Percentiles rank a stretch among this genome's conserved stretches.
Evolutionary conservation across 2,329 filamentous ascomycete genomes (phyloP).

Genomic region (Cercospora sp.): DNA sequence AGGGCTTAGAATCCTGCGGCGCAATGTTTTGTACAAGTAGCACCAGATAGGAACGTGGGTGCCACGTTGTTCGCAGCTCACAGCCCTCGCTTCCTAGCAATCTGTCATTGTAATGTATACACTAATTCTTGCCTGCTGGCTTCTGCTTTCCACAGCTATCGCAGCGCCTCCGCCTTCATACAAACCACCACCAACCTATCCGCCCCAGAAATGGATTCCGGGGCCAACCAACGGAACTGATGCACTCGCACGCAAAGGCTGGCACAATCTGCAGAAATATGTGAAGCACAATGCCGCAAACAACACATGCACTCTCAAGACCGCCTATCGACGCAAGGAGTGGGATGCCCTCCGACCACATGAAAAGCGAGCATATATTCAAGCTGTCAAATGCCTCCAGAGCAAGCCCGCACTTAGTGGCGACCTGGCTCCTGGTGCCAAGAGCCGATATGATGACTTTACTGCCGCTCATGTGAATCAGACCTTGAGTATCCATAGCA

Average conservation of each 20-base stretch:
- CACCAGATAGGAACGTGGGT: not conserved
- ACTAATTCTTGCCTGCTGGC: not conserved
- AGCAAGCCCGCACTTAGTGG: conserved; percentile 31
- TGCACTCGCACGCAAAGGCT: conserved; percentile 1
- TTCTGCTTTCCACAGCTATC: not conserved
- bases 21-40: not conserved
- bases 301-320: conserved; percentile 33
- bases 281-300: not conserved
- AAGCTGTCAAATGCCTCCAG: conserved; percentile 37
- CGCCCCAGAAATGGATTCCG: not conserved
- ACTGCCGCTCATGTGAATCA: conserved; percentile 35
- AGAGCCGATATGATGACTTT: conserved; percentile 30
- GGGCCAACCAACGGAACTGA: not conserved
- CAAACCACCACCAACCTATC: not conserved
- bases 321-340: conserved; percentile 45
- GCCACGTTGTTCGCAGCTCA: not conserved
- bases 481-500: conserved; percentile 27
- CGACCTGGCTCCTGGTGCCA: conserved; percentile 33
- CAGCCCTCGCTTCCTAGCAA: not conserved
- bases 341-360: conserved; percentile 39
- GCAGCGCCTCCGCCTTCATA: not conserved
- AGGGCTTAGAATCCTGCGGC: not conserved
- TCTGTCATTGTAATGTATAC: not conserved
- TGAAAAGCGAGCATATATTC: conserved; percentile 36
- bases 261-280: not conserved